Percentiles rank a stretch among this genome's conserved stretches.
Evolutionary conservation across 2,329 filamentous ascomycete species (phyloP).

Genomic region (Pseudogymnoascus sp.): DNA sequence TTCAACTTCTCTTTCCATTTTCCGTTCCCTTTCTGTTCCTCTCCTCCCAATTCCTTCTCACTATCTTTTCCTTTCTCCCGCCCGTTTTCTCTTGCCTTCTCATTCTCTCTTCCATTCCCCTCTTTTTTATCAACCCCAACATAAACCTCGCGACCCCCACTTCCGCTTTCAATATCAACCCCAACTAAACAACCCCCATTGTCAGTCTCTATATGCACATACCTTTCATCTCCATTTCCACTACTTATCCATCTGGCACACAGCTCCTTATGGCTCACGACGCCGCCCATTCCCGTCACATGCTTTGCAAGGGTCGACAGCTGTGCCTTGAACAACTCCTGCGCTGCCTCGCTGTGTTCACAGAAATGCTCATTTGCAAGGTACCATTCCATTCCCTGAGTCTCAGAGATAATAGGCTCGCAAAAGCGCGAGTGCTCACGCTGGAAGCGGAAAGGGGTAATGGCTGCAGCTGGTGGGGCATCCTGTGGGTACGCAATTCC

Average conservation of each 20-base stretch:
- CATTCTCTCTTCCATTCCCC: not conserved
- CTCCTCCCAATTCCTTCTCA: not conserved
- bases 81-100: not conserved
- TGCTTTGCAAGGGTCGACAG: not conserved
- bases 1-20: not conserved
- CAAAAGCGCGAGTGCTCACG: not conserved
- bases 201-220: not conserved
- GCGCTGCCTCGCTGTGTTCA: not conserved
- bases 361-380: slow-evolving; percentile 3
- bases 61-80: not conserved
- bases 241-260: not conserved
- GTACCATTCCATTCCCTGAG: slow-evolving; percentile 1
- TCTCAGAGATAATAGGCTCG: not conserved
- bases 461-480: not conserved
- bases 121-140: not conserved
- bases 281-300: not conserved
- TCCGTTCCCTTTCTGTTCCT: not conserved
- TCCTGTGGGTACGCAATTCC: slow-evolving; percentile 4
- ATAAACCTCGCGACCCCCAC: not conserved
- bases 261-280: not conserved
- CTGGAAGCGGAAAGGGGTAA: slow-evolving; percentile 5
- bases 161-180: not conserved
- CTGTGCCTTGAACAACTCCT: not conserved
- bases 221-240: not conserved
- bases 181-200: not conserved